phyloP scores from a whole-genome alignment of 2,329 filamentous ascomycete species.

The Parastagonospora nodorum region DNA sequence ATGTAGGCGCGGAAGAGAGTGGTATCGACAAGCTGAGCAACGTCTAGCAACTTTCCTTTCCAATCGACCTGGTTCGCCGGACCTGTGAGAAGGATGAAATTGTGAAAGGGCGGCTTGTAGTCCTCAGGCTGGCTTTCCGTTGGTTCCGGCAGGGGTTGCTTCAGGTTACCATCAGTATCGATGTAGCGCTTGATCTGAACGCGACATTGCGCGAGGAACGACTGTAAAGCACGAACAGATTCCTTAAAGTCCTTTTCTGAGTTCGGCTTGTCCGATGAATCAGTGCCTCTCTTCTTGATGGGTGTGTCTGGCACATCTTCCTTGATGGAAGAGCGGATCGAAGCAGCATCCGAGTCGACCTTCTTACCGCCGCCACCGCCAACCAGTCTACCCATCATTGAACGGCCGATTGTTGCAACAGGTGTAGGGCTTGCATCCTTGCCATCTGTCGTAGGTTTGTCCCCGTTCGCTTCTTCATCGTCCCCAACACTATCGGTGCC shows the following conservation, averaged over 20 bases:
- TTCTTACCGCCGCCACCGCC: slow-evolving; percentile 54
- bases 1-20: slow-evolving; percentile 94
- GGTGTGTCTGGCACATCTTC: slow-evolving; percentile 63
- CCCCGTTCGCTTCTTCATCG: slow-evolving; percentile 32
- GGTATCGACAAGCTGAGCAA: slow-evolving; percentile 87
- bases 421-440: slow-evolving; percentile 32
- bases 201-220: slow-evolving; percentile 86
- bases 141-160: slow-evolving; percentile 59
- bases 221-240: slow-evolving; percentile 81
- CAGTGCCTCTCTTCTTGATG: slow-evolving; percentile 54
- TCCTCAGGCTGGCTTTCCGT: slow-evolving; percentile 45
- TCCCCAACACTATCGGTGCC: slow-evolving; percentile 47
- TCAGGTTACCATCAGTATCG: slow-evolving; percentile 63
- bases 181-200: slow-evolving; percentile 65
- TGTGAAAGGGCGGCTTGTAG: slow-evolving; percentile 50
- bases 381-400: slow-evolving; percentile 56
- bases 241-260: slow-evolving; percentile 83
- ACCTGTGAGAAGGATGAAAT: slow-evolving; percentile 45
- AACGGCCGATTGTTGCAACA: slow-evolving; percentile 39
- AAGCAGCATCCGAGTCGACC: slow-evolving; percentile 57
- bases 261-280: slow-evolving; percentile 55
- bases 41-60: slow-evolving; percentile 72
- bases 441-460: slow-evolving; percentile 22
- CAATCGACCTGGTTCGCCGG: slow-evolving; percentile 57
- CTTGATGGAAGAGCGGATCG: slow-evolving; percentile 63